phyloP scores from a whole-genome alignment of 179 eudicot species.

The Sideroxylon spinosum region DNA sequence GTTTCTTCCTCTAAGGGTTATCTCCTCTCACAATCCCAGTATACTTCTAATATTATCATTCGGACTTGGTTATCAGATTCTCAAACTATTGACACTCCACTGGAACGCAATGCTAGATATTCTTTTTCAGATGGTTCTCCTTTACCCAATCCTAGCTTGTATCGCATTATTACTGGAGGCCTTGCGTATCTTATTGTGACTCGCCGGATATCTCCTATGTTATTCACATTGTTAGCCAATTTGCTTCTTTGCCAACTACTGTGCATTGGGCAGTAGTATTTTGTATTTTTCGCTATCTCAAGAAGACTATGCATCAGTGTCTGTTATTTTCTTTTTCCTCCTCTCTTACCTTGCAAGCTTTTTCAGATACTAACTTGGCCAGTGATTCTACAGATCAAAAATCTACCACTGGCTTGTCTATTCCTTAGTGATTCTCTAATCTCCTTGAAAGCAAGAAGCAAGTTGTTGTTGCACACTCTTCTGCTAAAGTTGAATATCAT shows the following conservation, averaged over 20 bases:
- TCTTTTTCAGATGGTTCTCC: background rate
- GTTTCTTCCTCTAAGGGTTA: background rate
- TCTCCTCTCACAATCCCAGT: background rate
- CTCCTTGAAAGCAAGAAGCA: conserved; percentile 6
- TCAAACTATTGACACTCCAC: background rate
- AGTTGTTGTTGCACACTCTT: background rate
- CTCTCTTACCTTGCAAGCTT: background rate
- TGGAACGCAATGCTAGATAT: background rate
- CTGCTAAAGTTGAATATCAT: background rate
- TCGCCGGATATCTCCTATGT: background rate
- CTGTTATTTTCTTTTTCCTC: background rate
- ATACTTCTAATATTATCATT: background rate
- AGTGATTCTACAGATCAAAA: background rate
- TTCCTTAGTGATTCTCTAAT: conserved; percentile 5
- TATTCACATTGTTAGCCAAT: too few species aligned
- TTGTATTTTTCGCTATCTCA: background rate
- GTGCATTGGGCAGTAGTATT: background rate
- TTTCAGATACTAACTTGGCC: background rate
- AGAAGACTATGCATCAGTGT: background rate
- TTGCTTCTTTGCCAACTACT: background rate
- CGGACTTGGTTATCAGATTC: background rate
- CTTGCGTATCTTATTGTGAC: background rate
- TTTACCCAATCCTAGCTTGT: background rate
- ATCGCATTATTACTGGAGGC: background rate
- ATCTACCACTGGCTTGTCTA: background rate